phyloP scores from a whole-genome alignment of 768 basidiomycete species.

The Termitomyces sp. region DNA sequence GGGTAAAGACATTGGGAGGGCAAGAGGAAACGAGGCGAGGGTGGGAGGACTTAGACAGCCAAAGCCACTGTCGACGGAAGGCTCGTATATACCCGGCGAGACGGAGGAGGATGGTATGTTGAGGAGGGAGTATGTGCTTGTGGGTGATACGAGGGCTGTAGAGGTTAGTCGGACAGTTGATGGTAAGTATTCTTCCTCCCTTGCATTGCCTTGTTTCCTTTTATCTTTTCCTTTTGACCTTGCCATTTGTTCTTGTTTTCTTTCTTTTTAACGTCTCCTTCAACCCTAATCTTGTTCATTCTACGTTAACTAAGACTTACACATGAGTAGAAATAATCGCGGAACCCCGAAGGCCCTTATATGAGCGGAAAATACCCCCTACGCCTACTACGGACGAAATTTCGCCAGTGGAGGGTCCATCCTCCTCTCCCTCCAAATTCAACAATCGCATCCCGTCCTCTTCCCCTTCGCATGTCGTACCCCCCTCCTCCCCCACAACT shows the following conservation, averaged over 20 bases:
- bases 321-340: conserved; percentile 51
- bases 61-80: conserved; percentile 45
- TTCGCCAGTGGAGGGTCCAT: conserved; percentile 18
- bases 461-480: not conserved
- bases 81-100: conserved; percentile 74
- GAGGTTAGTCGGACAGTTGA: conserved; percentile 92
- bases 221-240: too few species aligned
- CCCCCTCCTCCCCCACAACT: not conserved
- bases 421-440: conserved; percentile 1
- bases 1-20: not conserved
- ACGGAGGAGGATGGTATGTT: conserved; percentile 79
- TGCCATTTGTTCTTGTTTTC: too few species aligned
- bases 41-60: conserved; percentile 3
- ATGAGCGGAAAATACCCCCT: conserved; percentile 47
- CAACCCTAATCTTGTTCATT: too few species aligned
- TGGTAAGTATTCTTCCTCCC: conserved; percentile 43
- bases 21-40: not conserved
- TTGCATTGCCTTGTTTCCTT: too few species aligned
- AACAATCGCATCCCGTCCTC: not conserved
- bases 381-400: conserved; percentile 45
- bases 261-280: too few species aligned
- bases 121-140: conserved; percentile 87
- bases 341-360: conserved; percentile 51
- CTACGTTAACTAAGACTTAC: not conserved
- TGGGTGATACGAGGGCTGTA: conserved; percentile 83